phyloP scores from a whole-genome alignment of 169 alveolate genomes.

The Eimeria acervulina region DNA sequence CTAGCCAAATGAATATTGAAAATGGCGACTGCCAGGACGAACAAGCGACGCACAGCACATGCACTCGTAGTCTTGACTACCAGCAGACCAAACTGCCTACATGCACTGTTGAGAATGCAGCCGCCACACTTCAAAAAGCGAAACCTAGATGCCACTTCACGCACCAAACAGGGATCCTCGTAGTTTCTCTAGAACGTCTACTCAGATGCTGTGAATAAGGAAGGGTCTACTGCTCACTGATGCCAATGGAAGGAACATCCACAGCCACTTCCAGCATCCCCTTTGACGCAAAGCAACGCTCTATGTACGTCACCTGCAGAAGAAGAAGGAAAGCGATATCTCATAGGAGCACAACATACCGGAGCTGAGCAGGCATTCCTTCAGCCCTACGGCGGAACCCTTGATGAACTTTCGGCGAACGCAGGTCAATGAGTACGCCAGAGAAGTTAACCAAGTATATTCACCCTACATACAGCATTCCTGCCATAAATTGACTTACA shows the following conservation, averaged over 20 bases:
- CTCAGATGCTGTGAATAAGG: background rate
- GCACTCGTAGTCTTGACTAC: background rate
- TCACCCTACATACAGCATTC: background rate
- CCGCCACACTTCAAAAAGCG: background rate
- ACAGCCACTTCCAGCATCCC: conserved; percentile 94
- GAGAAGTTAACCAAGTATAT: background rate
- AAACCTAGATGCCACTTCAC: background rate
- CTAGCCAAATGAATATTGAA: conserved; percentile 95
- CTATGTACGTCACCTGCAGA: conserved; percentile 91
- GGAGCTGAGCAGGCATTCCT: background rate
- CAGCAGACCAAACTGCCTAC: background rate
- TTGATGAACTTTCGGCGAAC: background rate
- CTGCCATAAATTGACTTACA: conserved; percentile 50
- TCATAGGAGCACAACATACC: background rate
- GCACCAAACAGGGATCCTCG: background rate
- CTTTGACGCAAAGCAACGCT: conserved; percentile 92
- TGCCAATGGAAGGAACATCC: conserved; percentile 92
- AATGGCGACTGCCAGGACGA: conserved; percentile 86
- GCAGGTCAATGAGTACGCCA: background rate
- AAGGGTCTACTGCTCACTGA: conserved; percentile 65
- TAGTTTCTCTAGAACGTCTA: background rate
- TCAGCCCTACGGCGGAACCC: background rate
- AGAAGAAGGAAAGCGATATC: background rate
- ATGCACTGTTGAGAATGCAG: background rate
- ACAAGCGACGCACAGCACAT: background rate